phyloP scores from a whole-genome alignment of 371 early-diverging fungal species.

The Rhizopus arrhizus region DNA sequence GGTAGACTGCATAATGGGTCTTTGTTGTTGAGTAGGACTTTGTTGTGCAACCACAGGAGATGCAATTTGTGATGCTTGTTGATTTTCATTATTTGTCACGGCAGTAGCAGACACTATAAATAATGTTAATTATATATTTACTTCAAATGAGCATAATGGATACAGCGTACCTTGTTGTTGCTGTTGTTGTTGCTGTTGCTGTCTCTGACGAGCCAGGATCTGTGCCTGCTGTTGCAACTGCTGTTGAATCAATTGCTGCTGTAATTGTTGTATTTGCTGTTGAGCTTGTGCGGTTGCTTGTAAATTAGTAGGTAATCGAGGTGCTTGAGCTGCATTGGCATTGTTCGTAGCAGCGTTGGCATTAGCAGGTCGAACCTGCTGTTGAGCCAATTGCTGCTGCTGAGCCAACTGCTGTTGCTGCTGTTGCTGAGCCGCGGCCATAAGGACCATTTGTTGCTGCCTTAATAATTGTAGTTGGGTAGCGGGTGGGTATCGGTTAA shows the following conservation, averaged over 20 bases:
- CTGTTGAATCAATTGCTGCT: slow-evolving; percentile 9
- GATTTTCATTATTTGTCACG: slow-evolving; percentile 12
- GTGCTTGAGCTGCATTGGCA: slow-evolving; percentile 1
- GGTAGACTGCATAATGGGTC: slow-evolving; percentile 6
- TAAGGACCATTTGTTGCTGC: slow-evolving; percentile 51
- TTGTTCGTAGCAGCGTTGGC: background rate
- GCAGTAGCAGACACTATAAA: slow-evolving; percentile 9
- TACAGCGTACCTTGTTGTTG: slow-evolving; percentile 16
- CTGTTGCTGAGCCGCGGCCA: slow-evolving; percentile 35
- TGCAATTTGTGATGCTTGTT: slow-evolving; percentile 25
- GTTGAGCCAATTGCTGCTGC: slow-evolving; percentile 2
- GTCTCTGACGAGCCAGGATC: slow-evolving; percentile 11
- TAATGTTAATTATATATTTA: background rate
- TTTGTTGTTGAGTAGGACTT: slow-evolving; percentile 17
- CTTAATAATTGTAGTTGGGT: slow-evolving; percentile 54
- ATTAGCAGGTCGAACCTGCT: slow-evolving; percentile 4
- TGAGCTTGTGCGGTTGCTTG: slow-evolving; percentile 23
- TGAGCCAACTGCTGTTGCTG: slow-evolving; percentile 10
- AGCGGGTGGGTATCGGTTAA: slow-evolving; percentile 47
- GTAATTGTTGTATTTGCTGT: slow-evolving; percentile 11
- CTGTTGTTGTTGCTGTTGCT: slow-evolving; percentile 16
- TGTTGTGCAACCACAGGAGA: slow-evolving; percentile 15
- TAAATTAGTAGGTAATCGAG: slow-evolving; percentile 1
- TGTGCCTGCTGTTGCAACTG: slow-evolving; percentile 16
- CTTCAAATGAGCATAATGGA: no score